Evolutionary conservation across 768 basidiomycete species (phyloP), one percentile per base, ranked within the genome.

Genomic region (Grammothele lineata): DNA sequence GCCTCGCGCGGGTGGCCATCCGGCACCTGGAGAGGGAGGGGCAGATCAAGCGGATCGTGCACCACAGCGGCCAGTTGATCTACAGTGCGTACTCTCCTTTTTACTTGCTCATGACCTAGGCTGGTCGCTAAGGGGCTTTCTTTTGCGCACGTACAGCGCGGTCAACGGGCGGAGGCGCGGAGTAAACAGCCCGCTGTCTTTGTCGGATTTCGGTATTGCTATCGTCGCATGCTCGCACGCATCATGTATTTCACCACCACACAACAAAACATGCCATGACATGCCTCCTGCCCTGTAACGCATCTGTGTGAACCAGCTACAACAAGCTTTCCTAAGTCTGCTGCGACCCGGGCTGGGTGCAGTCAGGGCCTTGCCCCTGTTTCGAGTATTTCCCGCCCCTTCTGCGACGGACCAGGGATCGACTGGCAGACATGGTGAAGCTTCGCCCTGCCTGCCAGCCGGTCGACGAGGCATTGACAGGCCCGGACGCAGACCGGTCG

Each of bases 11-110:
- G 46, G 66, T 87, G 55, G 91, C 91, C 43, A 96, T 98, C 70
- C 76, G 75, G 58, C 90, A 94, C 72, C 70, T 98, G 70, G 89
- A 92, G 80, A 89, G 83, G 74, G 92, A 97, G 61, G 90, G 89
- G 50, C 73, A 80, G 65, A 98, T 99, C 72, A 97, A 95, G 78
- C 80, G 83, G 57, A 91, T 99, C 59, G 90, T 98, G 55, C 96
- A 97, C 75, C 92, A 95, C 78, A 86, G 86, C 56, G 76, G 78
- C 50, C 95, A 99, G 72, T 74, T 93, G 66, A 82, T 99, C 62
- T 98, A 97, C 87, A 97, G 92, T 92, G 64, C 65, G 88, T 84
- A 26, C 43, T 33, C 5, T 37, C 46, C 34, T 45, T 18, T 56
- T n/a, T n/a, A n/a, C 46, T 30, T 49, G 17, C 48, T 32, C 32